Conservation (phyloP, 2,329 filamentous ascomycete species). For the Aspergillus fumigatiaffinis region DNA sequence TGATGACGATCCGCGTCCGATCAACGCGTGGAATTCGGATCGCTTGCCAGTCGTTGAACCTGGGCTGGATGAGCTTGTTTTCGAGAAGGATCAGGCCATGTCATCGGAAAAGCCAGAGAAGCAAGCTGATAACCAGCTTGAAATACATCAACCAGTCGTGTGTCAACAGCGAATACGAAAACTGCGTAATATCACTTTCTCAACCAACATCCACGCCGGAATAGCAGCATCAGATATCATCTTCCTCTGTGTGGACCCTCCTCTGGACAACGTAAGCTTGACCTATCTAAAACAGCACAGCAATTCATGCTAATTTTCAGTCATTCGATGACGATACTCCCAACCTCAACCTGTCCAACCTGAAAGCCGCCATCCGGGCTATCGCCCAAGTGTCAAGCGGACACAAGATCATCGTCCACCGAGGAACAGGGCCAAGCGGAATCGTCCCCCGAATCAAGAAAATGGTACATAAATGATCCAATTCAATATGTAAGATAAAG, state of each 20-base stretch:
- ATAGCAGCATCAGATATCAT: conserved; percentile 16
- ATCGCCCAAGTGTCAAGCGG: conserved; percentile 15
- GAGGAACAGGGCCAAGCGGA: conserved; percentile 14
- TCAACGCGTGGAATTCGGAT: conserved; percentile 26
- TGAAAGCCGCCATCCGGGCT: conserved; percentile 8
- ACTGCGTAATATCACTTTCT: conserved; percentile 17
- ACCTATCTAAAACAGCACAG: background rate
- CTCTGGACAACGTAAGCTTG: background rate
- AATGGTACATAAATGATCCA: too few species aligned
- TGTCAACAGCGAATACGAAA: conserved; percentile 1
- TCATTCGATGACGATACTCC: background rate
- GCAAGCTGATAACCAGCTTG: background rate
- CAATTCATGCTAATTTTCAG: background rate
- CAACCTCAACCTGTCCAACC: conserved; percentile 1
- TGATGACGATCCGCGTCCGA: conserved; percentile 20
- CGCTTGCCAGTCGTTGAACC: conserved; percentile 24
- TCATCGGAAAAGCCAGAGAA: background rate
- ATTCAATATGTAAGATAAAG: too few species aligned
- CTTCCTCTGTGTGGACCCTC: conserved; percentile 13
- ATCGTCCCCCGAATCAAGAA: conserved; percentile 14
- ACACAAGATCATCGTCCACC: conserved; percentile 20
- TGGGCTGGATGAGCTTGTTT: conserved; percentile 19
- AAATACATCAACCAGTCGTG: background rate
- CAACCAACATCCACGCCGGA: conserved; percentile 13
- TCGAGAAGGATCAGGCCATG: conserved; percentile 3